These are phyloP conservation scores for Ophiorrhiza pumila DNA, from an alignment of 257 asterid genomes.

Conservation along the genomic window DNA sequence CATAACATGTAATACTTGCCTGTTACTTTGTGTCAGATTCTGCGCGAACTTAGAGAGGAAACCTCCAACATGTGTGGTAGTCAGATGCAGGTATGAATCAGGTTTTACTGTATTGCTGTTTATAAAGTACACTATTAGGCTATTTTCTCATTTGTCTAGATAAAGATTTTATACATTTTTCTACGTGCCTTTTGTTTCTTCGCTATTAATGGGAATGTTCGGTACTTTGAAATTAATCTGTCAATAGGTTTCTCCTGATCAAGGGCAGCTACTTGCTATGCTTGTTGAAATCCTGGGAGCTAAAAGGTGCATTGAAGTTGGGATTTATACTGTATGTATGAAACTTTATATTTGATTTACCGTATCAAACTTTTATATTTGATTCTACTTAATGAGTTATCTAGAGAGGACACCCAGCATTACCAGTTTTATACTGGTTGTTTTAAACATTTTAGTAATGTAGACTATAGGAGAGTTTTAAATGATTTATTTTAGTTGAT, in stretches of 20 bases:
- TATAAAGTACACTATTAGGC: background rate
- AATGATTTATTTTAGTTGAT: too few species aligned
- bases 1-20: background rate
- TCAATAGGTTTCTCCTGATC: conserved; percentile 80
- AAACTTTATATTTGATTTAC: too few species aligned
- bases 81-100: too few species aligned
- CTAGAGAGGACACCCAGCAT: too few species aligned
- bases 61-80: conserved; percentile 76
- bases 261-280: conserved; percentile 90
- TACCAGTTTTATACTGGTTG: too few species aligned
- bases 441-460: background rate
- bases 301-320: conserved; percentile 81
- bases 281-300: conserved; percentile 81
- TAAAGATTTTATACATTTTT: too few species aligned
- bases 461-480: too few species aligned
- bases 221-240: too few species aligned
- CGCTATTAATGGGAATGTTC: too few species aligned
- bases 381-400: too few species aligned
- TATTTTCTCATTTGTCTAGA: conserved; percentile 13
- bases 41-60: conserved; percentile 88
- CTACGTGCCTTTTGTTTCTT: too few species aligned
- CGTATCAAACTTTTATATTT: too few species aligned
- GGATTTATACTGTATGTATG: conserved; percentile 67
- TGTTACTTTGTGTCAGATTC: conserved; percentile 39
- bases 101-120: background rate